Conservation (phyloP, 1,139 yeast genomes). For the Yamadazyma kanchanaburiensis region DNA sequence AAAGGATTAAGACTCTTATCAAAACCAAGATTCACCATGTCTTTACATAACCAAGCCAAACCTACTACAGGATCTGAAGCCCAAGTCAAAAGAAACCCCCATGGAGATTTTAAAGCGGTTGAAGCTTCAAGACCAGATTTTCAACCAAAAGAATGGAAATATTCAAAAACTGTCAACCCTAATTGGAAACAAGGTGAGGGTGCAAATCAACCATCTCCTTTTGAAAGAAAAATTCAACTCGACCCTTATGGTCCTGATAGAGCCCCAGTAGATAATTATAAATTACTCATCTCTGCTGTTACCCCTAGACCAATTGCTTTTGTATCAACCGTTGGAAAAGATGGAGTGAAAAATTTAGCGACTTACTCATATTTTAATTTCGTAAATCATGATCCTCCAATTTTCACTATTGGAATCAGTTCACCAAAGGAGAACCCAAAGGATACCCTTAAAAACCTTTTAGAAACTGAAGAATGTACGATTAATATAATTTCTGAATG, state of each 20-base stretch:
- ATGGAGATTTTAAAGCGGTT: slow-evolving; percentile 23
- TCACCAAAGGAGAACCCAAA: slow-evolving; percentile 37
- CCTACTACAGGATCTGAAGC: neutral
- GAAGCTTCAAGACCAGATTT: slow-evolving; percentile 24
- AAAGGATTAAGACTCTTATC: neutral
- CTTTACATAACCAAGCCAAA: too few relatives aligned
- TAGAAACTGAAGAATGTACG: slow-evolving; percentile 52
- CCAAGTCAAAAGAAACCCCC: slow-evolving; percentile 17
- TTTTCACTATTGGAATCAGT: slow-evolving; percentile 48
- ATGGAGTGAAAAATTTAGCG: slow-evolving; percentile 48
- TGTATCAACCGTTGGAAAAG: slow-evolving; percentile 40
- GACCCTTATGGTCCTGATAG: slow-evolving; percentile 48
- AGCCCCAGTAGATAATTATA: slow-evolving; percentile 44
- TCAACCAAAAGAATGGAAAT: slow-evolving; percentile 10
- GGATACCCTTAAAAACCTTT: slow-evolving; percentile 47
- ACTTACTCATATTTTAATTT: slow-evolving; percentile 55
- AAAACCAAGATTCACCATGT: neutral
- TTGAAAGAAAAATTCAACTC: slow-evolving; percentile 38
- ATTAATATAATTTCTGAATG: slow-evolving; percentile 59
- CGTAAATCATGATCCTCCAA: slow-evolving; percentile 54
- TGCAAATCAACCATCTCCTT: slow-evolving; percentile 24
- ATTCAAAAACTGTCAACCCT: slow-evolving; percentile 19
- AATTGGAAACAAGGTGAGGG: slow-evolving; percentile 51
- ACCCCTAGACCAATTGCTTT: slow-evolving; percentile 61
- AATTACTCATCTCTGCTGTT: slow-evolving; percentile 45